Evolutionary conservation across 148 eudicot genomes (phyloP).

Genomic region (Camellia granthamiana): DNA sequence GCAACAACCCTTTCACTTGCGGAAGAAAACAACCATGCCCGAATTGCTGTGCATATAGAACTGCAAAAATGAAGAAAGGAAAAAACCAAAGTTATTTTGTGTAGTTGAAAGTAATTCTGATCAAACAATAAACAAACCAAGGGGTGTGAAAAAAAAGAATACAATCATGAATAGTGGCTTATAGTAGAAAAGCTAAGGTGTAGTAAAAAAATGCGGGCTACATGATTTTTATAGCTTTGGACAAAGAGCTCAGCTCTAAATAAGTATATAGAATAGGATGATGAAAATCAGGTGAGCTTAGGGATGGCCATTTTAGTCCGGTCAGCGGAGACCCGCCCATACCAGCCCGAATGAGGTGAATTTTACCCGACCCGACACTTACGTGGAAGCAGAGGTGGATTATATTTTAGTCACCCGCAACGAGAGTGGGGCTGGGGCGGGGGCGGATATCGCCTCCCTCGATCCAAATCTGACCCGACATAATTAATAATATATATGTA

Average conservation of each 20-base stretch:
- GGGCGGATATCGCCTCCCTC: too few relatives aligned
- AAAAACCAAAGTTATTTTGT: not conserved
- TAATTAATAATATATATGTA: too few relatives aligned
- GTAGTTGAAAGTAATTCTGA: not conserved
- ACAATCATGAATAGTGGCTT: not conserved
- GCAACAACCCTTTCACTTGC: constrained; percentile 94
- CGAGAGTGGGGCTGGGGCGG: too few relatives aligned
- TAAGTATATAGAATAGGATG: not conserved
- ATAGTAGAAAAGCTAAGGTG: not conserved
- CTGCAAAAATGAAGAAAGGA: constrained; percentile 28
- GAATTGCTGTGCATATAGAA: constrained; percentile 64
- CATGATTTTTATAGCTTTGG: not conserved
- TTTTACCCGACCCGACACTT: too few relatives aligned
- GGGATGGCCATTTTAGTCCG: too few relatives aligned
- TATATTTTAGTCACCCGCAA: too few relatives aligned
- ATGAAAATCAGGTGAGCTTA: not conserved
- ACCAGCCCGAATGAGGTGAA: too few relatives aligned
- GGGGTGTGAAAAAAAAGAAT: not conserved
- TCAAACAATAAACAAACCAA: not conserved
- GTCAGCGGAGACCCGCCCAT: too few relatives aligned
- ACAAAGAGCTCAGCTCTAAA: not conserved
- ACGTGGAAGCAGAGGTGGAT: too few relatives aligned
- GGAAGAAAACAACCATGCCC: constrained; percentile 78
- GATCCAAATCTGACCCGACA: too few relatives aligned
- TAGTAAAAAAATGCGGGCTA: not conserved